phyloP scores from a whole-genome alignment of 179 eudicot genomes.

The Patellifolia procumbens region DNA sequence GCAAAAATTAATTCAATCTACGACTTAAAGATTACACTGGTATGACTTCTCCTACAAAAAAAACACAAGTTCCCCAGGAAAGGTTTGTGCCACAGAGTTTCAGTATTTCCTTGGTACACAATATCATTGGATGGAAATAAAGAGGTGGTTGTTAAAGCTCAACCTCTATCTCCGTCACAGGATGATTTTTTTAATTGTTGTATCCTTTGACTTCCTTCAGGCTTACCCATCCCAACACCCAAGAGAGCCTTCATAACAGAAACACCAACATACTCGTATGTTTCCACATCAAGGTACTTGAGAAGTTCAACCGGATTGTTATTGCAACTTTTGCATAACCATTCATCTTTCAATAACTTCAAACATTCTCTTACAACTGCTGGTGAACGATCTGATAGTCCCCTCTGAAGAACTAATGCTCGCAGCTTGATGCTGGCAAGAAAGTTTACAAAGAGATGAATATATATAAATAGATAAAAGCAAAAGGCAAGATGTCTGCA shows the following conservation, averaged over 20 bases:
- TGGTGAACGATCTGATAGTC: conserved; percentile 89
- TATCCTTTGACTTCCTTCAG: conserved; percentile 58
- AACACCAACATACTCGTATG: conserved; percentile 87
- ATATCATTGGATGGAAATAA: neutral
- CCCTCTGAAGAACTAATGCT: conserved; percentile 86
- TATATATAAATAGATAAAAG: neutral
- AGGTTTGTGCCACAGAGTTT: conserved; percentile 1
- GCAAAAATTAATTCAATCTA: conserved; percentile 18
- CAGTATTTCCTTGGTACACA: conserved; percentile 4
- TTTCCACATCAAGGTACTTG: conserved; percentile 96
- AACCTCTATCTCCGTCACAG: conserved; percentile 56
- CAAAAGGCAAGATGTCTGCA: neutral
- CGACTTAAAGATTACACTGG: neutral
- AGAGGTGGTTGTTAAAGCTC: conserved; percentile 20
- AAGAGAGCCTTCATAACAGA: conserved; percentile 75
- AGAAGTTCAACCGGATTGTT: conserved; percentile 78
- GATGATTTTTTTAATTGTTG: conserved; percentile 39
- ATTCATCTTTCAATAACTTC: conserved; percentile 84
- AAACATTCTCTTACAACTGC: conserved; percentile 80
- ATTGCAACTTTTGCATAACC: conserved; percentile 87
- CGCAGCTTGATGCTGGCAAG: conserved; percentile 80
- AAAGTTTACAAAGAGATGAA: conserved; percentile 7
- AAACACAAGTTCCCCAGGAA: neutral
- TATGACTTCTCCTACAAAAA: neutral
- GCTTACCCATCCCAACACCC: conserved; percentile 57